These are phyloP conservation scores for Leccinellum rugosiceps DNA, from an alignment of 768 basidiomycete species.

Conservation along the genomic window DNA sequence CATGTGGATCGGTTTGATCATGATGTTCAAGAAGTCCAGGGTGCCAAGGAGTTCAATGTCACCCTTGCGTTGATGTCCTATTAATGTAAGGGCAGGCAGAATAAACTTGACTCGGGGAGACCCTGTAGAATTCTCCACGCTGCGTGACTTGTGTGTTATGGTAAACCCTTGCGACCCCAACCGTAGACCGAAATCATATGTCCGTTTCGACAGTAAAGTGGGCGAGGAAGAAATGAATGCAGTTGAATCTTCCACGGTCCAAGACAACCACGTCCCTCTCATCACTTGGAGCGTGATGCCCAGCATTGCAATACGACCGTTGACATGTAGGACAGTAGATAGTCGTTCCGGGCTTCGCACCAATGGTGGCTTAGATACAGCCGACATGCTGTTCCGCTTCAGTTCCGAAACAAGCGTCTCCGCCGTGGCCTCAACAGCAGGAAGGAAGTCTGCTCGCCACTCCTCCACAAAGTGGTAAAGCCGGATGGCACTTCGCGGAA, in stretches of 20 bases:
- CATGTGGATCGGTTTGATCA: constrained; percentile 78
- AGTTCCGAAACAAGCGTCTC: constrained; percentile 66
- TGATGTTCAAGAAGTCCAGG: constrained; percentile 67
- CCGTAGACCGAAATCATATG: constrained; percentile 60
- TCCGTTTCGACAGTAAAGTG: constrained; percentile 29
- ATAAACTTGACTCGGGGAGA: constrained; percentile 56
- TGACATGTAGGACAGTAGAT: constrained; percentile 41
- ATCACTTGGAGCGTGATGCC: constrained; percentile 75
- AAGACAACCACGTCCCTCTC: constrained; percentile 85
- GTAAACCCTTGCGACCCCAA: constrained; percentile 58
- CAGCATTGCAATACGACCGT: constrained; percentile 48
- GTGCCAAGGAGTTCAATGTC: constrained; percentile 52
- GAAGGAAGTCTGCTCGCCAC: constrained; percentile 78
- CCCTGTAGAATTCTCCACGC: constrained; percentile 32
- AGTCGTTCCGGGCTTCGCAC: constrained; percentile 10
- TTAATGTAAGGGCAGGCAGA: constrained; percentile 63
- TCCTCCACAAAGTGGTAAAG: constrained; percentile 77
- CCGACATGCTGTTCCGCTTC: constrained; percentile 38
- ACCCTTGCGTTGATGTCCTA: constrained; percentile 51
- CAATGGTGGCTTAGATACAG: constrained; percentile 30
- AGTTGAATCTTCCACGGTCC: constrained; percentile 55
- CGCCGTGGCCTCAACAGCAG: constrained; percentile 66
- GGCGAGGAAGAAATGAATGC: constrained; percentile 44
- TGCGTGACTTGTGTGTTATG: constrained; percentile 48
- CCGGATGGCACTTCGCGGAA: constrained; percentile 79